A percentile compares a stretch with the other conserved stretches of the same genome.
Evolutionary conservation across 352 stramenopile species (phyloP).

Genomic region (Thalassiosira oceanica): DNA sequence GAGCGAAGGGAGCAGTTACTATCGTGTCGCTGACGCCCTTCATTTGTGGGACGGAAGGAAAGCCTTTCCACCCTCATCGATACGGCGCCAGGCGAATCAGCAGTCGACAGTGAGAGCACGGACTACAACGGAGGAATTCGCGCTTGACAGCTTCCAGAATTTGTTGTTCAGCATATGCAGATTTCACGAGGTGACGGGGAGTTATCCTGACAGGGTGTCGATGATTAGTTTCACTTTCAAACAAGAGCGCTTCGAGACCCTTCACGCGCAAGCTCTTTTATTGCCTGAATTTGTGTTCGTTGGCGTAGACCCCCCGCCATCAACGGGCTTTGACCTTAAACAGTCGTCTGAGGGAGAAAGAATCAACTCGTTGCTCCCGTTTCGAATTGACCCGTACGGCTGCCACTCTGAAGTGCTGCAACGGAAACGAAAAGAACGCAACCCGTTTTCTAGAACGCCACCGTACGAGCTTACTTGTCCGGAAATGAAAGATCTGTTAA

Average conservation of each 20-base stretch:
- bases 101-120: conserved; percentile 60
- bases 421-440: conserved; percentile 70
- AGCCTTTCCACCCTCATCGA: too few relatives aligned
- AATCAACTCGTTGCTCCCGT: conserved; percentile 73
- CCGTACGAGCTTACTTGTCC: conserved; percentile 76
- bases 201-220: conserved; percentile 80
- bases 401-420: conserved; percentile 71
- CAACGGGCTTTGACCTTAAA: conserved; percentile 77
- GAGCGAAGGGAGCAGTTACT: conserved; percentile 83
- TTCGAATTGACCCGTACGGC: conserved; percentile 83
- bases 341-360: conserved; percentile 63
- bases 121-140: conserved; percentile 84
- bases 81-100: too few relatives aligned
- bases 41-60: conserved; percentile 70
- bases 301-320: conserved; percentile 72
- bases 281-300: conserved; percentile 82
- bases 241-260: conserved; percentile 70
- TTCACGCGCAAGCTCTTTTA: conserved; percentile 77
- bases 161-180: conserved; percentile 85
- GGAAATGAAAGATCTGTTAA: conserved; percentile 70
- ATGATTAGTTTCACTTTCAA: conserved; percentile 87
- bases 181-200: conserved; percentile 82
- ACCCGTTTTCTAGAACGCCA: conserved; percentile 74
- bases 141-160: conserved; percentile 86
- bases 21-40: conserved; percentile 82